These are phyloP conservation scores for Podospora australis DNA, from an alignment of 495 filamentous ascomycete genomes.

Conservation along the genomic window DNA sequence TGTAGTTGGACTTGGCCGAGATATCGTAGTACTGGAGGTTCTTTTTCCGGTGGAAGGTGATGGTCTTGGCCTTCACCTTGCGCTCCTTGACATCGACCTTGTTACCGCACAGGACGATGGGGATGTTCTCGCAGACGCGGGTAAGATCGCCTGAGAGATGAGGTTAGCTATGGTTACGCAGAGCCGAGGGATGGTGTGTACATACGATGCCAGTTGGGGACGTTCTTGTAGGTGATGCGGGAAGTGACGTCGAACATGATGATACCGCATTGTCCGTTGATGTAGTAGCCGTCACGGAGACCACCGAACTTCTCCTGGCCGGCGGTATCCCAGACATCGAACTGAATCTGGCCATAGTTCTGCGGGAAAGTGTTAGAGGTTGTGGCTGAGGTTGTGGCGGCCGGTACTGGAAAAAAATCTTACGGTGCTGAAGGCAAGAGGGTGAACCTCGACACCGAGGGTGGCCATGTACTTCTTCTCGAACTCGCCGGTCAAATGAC, in stretches of 20 bases:
- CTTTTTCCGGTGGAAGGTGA: slow-evolving; percentile 99
- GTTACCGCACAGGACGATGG: slow-evolving; percentile 97
- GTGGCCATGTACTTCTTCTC: slow-evolving; percentile 99
- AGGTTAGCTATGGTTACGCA: no score
- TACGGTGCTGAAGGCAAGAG: slow-evolving; percentile 89
- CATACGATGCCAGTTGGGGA: slow-evolving; percentile 99
- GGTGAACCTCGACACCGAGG: slow-evolving; percentile 98
- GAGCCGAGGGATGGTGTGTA: no score
- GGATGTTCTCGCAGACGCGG: slow-evolving; percentile 99
- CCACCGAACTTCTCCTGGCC: slow-evolving; percentile 99
- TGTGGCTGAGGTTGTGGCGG: no score
- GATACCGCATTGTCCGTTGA: slow-evolving; percentile 99
- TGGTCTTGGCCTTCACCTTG: slow-evolving; percentile 99
- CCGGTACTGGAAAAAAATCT: slow-evolving; percentile 29
- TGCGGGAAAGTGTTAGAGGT: slow-evolving; percentile 33
- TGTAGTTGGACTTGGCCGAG: slow-evolving; percentile 99
- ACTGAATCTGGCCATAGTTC: slow-evolving; percentile 96
- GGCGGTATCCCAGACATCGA: slow-evolving; percentile 99
- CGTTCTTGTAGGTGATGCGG: slow-evolving; percentile 99
- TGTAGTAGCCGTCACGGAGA: slow-evolving; percentile 99
- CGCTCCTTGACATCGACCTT: slow-evolving; percentile 99
- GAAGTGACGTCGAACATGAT: slow-evolving; percentile 99
- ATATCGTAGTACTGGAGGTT: slow-evolving; percentile 99
- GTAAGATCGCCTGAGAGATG: slow-evolving; percentile 82
- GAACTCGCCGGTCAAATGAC: slow-evolving; percentile 98